Conservation (phyloP, 1,284 basidiomycete species). For the Cystobasidiaceae sp. region DNA sequence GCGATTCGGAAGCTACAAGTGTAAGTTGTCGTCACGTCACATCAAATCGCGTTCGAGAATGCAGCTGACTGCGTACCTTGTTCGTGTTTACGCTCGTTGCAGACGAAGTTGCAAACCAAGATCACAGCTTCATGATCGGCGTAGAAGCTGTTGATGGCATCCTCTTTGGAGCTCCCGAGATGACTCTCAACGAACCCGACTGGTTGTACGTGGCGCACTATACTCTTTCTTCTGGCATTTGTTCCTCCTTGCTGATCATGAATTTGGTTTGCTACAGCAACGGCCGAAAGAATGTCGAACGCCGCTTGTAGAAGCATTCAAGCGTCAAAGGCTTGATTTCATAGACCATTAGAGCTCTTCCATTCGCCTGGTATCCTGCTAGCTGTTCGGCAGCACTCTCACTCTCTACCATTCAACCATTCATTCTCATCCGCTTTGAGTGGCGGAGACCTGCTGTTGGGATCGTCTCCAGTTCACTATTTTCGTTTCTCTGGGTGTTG, state of each 20-base stretch:
- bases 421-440: too few relatives aligned
- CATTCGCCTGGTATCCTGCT: too few relatives aligned
- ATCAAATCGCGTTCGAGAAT: background rate
- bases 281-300: slow-evolving; percentile 2
- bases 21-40: slow-evolving; percentile 40
- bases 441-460: too few relatives aligned
- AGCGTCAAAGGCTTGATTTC: too few relatives aligned
- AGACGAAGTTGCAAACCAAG: slow-evolving; percentile 53
- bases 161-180: slow-evolving; percentile 46
- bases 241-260: too few relatives aligned
- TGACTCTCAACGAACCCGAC: slow-evolving; percentile 51
- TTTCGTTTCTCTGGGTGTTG: too few relatives aligned
- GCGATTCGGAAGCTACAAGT: slow-evolving; percentile 55
- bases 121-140: slow-evolving; percentile 54
- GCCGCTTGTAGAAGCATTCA: background rate
- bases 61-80: background rate
- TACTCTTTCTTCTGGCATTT: too few relatives aligned
- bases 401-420: too few relatives aligned
- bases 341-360: too few relatives aligned
- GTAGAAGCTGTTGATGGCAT: slow-evolving; percentile 52
- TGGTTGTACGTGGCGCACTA: slow-evolving; percentile 52
- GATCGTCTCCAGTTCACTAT: too few relatives aligned
- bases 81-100: too few relatives aligned
- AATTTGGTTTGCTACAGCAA: background rate
- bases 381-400: too few relatives aligned